These are phyloP conservation scores for Penicillium sp. DNA, from an alignment of 2,329 filamentous ascomycete genomes.

Conservation along the genomic window DNA sequence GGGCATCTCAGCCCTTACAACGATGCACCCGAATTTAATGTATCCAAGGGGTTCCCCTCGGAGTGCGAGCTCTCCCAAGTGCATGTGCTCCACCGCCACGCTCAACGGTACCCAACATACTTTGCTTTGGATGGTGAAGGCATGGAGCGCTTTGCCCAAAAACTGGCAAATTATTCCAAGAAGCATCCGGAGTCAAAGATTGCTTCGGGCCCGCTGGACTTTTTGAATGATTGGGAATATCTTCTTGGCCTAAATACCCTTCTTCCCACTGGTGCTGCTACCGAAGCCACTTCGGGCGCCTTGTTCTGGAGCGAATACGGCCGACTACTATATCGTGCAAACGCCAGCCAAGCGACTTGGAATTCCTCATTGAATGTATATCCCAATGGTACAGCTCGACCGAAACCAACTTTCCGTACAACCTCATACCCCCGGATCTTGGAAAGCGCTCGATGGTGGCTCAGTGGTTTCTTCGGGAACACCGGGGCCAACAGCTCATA, in stretches of 20 bases:
- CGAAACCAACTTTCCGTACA: slow-evolving; percentile 54
- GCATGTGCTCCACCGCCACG: slow-evolving; percentile 57
- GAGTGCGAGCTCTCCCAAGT: slow-evolving; percentile 58
- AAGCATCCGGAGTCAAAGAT: slow-evolving; percentile 31
- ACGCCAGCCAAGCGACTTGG: slow-evolving; percentile 50
- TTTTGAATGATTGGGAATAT: slow-evolving; percentile 56
- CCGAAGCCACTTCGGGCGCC: slow-evolving; percentile 53
- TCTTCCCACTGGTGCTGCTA: slow-evolving; percentile 51
- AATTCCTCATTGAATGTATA: slow-evolving; percentile 41
- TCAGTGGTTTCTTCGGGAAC: slow-evolving; percentile 40
- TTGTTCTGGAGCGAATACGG: slow-evolving; percentile 58
- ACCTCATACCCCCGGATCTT: slow-evolving; percentile 57
- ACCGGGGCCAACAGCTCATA: slow-evolving; percentile 25
- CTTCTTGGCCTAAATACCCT: slow-evolving; percentile 48
- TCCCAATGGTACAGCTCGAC: slow-evolving; percentile 48
- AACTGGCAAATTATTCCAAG: slow-evolving; percentile 50
- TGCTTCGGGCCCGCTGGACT: slow-evolving; percentile 52
- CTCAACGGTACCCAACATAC: slow-evolving; percentile 53
- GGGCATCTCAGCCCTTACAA: slow-evolving; percentile 31
- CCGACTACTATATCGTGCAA: slow-evolving; percentile 54
- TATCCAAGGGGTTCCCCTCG: slow-evolving; percentile 48
- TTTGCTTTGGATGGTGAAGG: slow-evolving; percentile 51
- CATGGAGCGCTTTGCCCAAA: slow-evolving; percentile 51
- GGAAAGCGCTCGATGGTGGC: slow-evolving; percentile 49
- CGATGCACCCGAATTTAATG: slow-evolving; percentile 21